Evolutionary conservation across 768 basidiomycete species (phyloP).

Genomic region (Wakefieldia striispora): DNA sequence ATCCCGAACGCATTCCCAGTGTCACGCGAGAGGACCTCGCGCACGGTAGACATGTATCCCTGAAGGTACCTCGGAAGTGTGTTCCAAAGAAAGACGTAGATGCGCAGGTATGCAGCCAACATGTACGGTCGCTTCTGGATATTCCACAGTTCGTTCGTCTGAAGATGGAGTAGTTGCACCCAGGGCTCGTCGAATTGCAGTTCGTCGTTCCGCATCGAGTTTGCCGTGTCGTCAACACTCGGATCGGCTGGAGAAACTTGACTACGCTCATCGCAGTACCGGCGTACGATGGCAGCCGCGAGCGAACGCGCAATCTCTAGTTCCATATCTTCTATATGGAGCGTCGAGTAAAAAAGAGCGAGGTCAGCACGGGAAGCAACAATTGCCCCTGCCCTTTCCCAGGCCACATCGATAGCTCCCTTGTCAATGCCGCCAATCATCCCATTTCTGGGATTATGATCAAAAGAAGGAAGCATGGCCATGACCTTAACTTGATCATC

Average conservation of each 20-base stretch:
- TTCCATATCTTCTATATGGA: slow-evolving; percentile 49
- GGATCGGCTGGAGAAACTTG: slow-evolving; percentile 6
- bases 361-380: slow-evolving; percentile 22
- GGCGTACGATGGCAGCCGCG: slow-evolving; percentile 48
- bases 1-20: slow-evolving; percentile 69
- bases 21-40: slow-evolving; percentile 57
- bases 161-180: slow-evolving; percentile 51
- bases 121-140: slow-evolving; percentile 47
- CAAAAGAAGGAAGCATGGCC: slow-evolving; percentile 13
- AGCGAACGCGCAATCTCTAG: slow-evolving; percentile 57
- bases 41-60: slow-evolving; percentile 43
- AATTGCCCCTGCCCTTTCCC: slow-evolving; percentile 42
- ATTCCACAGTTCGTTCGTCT: slow-evolving; percentile 54
- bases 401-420: slow-evolving; percentile 42
- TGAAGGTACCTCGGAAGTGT: slow-evolving; percentile 29
- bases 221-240: not conserved
- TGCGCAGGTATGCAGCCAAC: slow-evolving; percentile 49
- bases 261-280: slow-evolving; percentile 28
- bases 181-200: slow-evolving; percentile 30
- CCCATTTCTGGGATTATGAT: not conserved
- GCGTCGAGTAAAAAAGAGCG: slow-evolving; percentile 26
- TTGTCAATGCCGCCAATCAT: no score
- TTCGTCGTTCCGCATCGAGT: not conserved
- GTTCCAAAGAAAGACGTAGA: slow-evolving; percentile 52
- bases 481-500: slow-evolving; percentile 23